These are phyloP conservation scores for Phytopythium cucurbitacearum DNA, from an alignment of 352 stramenopile genomes.

Conservation along the genomic window DNA sequence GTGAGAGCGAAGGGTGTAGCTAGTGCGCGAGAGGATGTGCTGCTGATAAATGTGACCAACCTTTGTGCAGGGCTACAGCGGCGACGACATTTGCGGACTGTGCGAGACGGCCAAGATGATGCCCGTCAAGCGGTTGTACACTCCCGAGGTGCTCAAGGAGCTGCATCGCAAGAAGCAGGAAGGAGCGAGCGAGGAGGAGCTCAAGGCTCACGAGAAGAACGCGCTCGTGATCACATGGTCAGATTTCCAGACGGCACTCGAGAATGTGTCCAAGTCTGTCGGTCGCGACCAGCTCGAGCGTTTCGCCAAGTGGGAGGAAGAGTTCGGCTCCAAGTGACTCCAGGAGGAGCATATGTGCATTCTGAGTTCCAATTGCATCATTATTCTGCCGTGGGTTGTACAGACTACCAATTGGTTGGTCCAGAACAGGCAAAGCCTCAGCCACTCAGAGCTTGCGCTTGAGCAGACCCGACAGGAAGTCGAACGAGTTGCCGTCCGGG, in stretches of 20 bases:
- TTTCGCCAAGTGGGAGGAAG: conserved; percentile 73
- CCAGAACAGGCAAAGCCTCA: too few species aligned
- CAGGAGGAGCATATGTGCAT: too few species aligned
- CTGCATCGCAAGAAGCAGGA: conserved; percentile 47
- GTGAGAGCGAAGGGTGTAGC: conserved; percentile 12
- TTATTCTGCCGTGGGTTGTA: too few species aligned
- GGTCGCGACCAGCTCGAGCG: conserved; percentile 67
- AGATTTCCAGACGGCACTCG: conserved; percentile 56
- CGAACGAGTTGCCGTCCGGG: conserved; percentile 88
- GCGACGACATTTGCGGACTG: conserved; percentile 55
- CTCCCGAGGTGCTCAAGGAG: conserved; percentile 43
- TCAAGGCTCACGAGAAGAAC: conserved; percentile 44
- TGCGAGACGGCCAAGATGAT: conserved; percentile 76
- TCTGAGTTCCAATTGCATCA: too few species aligned
- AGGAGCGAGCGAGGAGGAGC: conserved; percentile 29
- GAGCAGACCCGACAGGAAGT: conserved; percentile 83
- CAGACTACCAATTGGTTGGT: too few species aligned
- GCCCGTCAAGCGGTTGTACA: conserved; percentile 78
- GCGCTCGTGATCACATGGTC: conserved; percentile 57
- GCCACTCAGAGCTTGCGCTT: conserved; percentile 73
- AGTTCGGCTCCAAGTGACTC: conserved; percentile 74
- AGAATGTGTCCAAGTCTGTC: conserved; percentile 84
- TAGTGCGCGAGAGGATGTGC: conserved; percentile 8
- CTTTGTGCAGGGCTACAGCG: conserved; percentile 38
- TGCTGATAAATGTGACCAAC: conserved; percentile 13